Conservation (phyloP, 169 alveolate species). For the Cryptosporidium viatorum region DNA sequence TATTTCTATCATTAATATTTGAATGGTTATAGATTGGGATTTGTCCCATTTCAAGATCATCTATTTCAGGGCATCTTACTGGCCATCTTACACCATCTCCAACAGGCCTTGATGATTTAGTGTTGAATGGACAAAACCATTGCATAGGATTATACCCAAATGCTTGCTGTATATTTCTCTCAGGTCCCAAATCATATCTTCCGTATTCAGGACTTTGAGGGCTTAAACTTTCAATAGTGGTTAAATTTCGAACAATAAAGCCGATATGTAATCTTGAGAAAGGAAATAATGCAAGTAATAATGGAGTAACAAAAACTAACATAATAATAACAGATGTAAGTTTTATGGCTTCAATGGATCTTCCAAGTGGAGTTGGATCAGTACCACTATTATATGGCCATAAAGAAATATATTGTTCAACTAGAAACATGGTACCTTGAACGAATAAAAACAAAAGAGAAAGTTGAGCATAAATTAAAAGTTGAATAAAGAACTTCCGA, state of each 20-base stretch:
- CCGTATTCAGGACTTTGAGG: slow-evolving; percentile 84
- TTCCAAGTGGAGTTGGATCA: slow-evolving; percentile 70
- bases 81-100: slow-evolving; percentile 93
- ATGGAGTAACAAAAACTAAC: slow-evolving; percentile 77
- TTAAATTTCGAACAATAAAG: slow-evolving; percentile 83
- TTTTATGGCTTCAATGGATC: slow-evolving; percentile 71
- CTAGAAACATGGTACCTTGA: slow-evolving; percentile 46
- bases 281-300: slow-evolving; percentile 86
- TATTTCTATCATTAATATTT: slow-evolving; percentile 14
- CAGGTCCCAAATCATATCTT: slow-evolving; percentile 87
- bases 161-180: slow-evolving; percentile 86
- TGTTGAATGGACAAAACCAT: slow-evolving; percentile 89
- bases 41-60: slow-evolving; percentile 70
- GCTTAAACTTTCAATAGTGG: slow-evolving; percentile 89
- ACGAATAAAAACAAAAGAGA: slow-evolving; percentile 76
- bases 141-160: slow-evolving; percentile 89
- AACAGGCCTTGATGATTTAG: slow-evolving; percentile 87
- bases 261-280: slow-evolving; percentile 88
- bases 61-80: slow-evolving; percentile 75
- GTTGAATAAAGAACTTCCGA: slow-evolving; percentile 93
- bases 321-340: slow-evolving; percentile 74
- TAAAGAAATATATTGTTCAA: slow-evolving; percentile 55
- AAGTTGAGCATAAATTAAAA: slow-evolving; percentile 89
- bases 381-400: slow-evolving; percentile 66
- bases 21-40: slow-evolving; percentile 32